Conservation (phyloP, 23 red algal species). For the Gracilaria caudata region DNA sequence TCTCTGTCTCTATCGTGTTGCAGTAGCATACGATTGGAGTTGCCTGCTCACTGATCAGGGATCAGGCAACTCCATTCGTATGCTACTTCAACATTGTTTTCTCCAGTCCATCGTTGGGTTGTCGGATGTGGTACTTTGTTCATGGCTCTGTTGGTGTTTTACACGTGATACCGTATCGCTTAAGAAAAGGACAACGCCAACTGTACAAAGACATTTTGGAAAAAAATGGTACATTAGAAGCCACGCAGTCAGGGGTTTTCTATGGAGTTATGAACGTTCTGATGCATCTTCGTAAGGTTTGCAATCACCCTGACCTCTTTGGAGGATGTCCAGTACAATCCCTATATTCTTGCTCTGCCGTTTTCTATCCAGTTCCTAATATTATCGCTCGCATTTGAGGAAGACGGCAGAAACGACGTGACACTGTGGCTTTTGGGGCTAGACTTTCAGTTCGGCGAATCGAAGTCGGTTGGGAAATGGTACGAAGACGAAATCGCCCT, state of each 20-base stretch:
- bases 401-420: background rate
- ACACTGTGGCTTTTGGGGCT: slow-evolving; percentile 16
- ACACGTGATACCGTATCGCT: slow-evolving; percentile 63
- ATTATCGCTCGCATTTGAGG: slow-evolving; percentile 10
- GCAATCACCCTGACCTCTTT: slow-evolving; percentile 97
- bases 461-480: slow-evolving; percentile 41
- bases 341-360: slow-evolving; percentile 33
- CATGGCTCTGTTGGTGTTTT: slow-evolving; percentile 85
- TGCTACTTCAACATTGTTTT: slow-evolving; percentile 92
- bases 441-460: slow-evolving; percentile 29
- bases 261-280: slow-evolving; percentile 88
- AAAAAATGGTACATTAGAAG: slow-evolving; percentile 56
- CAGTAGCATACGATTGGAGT: no score
- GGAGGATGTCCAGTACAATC: slow-evolving; percentile 78
- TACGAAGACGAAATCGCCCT: slow-evolving; percentile 21
- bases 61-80: no score
- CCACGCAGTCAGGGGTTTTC: slow-evolving; percentile 63
- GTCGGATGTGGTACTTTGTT: slow-evolving; percentile 88
- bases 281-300: slow-evolving; percentile 98
- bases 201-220: slow-evolving; percentile 93
- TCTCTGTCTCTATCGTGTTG: no score
- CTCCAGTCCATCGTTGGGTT: no score
- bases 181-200: slow-evolving; percentile 86
- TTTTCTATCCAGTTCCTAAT: slow-evolving; percentile 68
- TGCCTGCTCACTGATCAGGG: no score